phyloP scores from a whole-genome alignment of 2,329 filamentous ascomycete species.

The Pseudogymnoascus sp. region DNA sequence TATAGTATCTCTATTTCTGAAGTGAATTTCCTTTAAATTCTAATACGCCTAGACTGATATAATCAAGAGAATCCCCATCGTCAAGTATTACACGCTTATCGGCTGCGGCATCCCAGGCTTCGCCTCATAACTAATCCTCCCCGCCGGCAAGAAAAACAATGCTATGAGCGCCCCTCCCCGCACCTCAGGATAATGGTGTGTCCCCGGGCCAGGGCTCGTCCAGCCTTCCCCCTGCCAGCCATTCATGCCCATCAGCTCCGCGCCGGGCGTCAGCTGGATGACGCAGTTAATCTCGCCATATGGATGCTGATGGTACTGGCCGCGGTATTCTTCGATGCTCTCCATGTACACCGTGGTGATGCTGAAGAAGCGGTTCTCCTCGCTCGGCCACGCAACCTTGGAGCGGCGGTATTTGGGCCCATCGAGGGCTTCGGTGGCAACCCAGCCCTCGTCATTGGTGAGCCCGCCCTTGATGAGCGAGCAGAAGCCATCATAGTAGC shows the following conservation, averaged over 20 bases:
- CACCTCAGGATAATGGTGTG: constrained; percentile 48
- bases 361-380: constrained; percentile 41
- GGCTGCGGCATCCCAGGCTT: constrained; percentile 37
- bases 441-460: constrained; percentile 33
- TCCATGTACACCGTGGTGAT: constrained; percentile 52
- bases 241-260: constrained; percentile 46
- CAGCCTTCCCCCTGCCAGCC: constrained; percentile 49
- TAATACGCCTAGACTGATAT: not conserved
- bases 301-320: constrained; percentile 45
- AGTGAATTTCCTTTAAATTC: not conserved
- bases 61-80: not conserved
- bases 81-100: constrained; percentile 9
- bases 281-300: constrained; percentile 50
- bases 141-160: constrained; percentile 47
- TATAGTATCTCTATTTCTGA: not conserved
- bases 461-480: constrained; percentile 32
- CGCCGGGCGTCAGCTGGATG: constrained; percentile 38
- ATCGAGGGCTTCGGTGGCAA: constrained; percentile 34
- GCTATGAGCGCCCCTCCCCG: constrained; percentile 41
- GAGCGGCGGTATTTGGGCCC: constrained; percentile 39
- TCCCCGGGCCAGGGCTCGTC: constrained; percentile 45
- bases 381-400: constrained; percentile 37
- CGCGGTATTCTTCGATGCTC: constrained; percentile 37
- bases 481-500: constrained; percentile 36
- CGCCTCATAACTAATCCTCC: constrained; percentile 42